These are phyloP conservation scores for Globisporangium sylvaticum DNA, from an alignment of 352 stramenopile genomes.

Conservation along the genomic window DNA sequence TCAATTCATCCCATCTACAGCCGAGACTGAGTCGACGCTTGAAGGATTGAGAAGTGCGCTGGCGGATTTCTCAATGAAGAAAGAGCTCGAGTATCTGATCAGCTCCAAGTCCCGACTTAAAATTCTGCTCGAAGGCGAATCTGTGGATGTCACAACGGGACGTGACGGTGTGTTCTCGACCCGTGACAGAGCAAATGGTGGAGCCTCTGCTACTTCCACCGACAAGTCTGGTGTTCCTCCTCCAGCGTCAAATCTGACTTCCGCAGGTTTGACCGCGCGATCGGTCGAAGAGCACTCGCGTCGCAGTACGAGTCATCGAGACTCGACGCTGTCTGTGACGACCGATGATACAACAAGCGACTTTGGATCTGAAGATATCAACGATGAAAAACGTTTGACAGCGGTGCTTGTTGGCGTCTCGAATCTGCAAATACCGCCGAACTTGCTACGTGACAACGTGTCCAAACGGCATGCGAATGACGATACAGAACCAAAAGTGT, in stretches of 20 bases:
- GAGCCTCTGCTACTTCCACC: background rate
- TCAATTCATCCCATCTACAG: slow-evolving; percentile 22
- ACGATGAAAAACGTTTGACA: slow-evolving; percentile 63
- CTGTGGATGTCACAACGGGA: slow-evolving; percentile 65
- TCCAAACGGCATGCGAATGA: slow-evolving; percentile 21
- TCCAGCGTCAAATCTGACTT: slow-evolving; percentile 14
- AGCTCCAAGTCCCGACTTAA: slow-evolving; percentile 69
- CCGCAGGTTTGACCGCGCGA: slow-evolving; percentile 26
- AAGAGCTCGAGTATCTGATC: slow-evolving; percentile 53
- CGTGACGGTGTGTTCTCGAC: slow-evolving; percentile 20
- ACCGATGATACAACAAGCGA: slow-evolving; percentile 70
- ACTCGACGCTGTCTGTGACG: slow-evolving; percentile 38
- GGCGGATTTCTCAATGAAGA: slow-evolving; percentile 38
- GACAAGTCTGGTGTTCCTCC: slow-evolving; percentile 4
- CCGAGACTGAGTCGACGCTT: slow-evolving; percentile 2
- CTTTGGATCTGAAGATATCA: slow-evolving; percentile 52
- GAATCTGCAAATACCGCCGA: slow-evolving; percentile 55
- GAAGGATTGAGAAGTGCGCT: slow-evolving; percentile 20
- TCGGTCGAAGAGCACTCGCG: slow-evolving; percentile 15
- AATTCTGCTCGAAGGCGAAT: slow-evolving; percentile 58
- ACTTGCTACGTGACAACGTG: slow-evolving; percentile 35
- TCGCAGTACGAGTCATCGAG: slow-evolving; percentile 3
- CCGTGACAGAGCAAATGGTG: slow-evolving; percentile 4
- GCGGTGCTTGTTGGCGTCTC: slow-evolving; percentile 72
- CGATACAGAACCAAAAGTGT: slow-evolving; percentile 57